phyloP scores from a whole-genome alignment of 139 green algal species.

The Chlorella sp. region DNA sequence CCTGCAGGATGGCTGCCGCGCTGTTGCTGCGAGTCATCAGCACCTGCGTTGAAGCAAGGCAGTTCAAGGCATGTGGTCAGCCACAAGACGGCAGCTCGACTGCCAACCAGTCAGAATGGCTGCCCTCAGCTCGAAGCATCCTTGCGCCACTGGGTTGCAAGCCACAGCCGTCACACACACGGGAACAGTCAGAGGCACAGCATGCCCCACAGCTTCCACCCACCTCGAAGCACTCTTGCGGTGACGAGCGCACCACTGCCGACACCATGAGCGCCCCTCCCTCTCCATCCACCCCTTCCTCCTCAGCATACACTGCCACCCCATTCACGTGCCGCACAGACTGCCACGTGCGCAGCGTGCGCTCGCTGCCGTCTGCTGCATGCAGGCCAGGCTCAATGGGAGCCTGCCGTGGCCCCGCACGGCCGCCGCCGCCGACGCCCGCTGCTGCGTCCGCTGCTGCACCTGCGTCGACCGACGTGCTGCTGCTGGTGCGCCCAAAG shows the following conservation, averaged over 20 bases:
- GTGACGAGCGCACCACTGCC: slow-evolving; percentile 49
- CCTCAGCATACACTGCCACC: slow-evolving; percentile 48
- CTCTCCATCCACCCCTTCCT: slow-evolving; percentile 42
- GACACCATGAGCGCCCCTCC: slow-evolving; percentile 65
- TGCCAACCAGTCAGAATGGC: too few species aligned
- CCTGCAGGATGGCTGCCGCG: slow-evolving; percentile 4
- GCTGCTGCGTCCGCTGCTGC: not conserved
- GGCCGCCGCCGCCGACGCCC: not conserved
- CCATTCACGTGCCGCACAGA: slow-evolving; percentile 54
- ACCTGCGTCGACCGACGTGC: too few species aligned
- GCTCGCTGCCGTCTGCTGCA: not conserved
- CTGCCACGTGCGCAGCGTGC: slow-evolving; percentile 32
- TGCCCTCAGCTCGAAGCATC: too few species aligned
- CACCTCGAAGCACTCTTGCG: slow-evolving; percentile 51
- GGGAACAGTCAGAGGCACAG: too few species aligned
- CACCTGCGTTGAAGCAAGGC: too few species aligned
- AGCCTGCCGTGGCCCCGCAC: not conserved
- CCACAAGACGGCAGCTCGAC: too few species aligned
- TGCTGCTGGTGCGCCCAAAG: too few species aligned
- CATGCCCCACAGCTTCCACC: not conserved
- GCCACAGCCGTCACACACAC: too few species aligned
- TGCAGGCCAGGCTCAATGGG: not conserved
- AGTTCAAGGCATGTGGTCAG: too few species aligned
- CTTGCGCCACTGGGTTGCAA: too few species aligned
- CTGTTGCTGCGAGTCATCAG: not conserved